These are phyloP conservation scores for Dothideomycetes sp. DNA, from an alignment of 2,329 filamentous ascomycete species.

Conservation along the genomic window DNA sequence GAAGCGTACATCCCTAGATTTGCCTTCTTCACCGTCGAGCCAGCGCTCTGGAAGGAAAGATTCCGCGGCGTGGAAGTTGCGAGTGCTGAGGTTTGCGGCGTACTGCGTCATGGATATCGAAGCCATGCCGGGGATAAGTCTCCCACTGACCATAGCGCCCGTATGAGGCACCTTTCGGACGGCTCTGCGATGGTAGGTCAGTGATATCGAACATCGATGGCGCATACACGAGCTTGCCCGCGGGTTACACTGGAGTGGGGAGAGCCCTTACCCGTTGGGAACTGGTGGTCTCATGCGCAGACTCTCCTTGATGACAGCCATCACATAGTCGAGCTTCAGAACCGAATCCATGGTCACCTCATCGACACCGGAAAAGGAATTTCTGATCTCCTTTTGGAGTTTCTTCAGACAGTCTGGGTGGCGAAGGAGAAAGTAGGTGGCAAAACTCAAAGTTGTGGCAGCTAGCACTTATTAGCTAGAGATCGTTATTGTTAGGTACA, in stretches of 20 bases:
- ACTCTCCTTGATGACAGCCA: conserved; percentile 35
- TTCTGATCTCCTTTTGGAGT: conserved; percentile 31
- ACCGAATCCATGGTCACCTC: conserved; percentile 17
- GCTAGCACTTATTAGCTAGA: no score
- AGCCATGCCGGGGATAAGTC: conserved; percentile 1
- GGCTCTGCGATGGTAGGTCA: not conserved
- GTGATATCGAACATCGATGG: no score
- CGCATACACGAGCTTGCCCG: no score
- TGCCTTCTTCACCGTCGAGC: conserved; percentile 18
- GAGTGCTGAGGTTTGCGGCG: conserved; percentile 13
- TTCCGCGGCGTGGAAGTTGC: conserved; percentile 18
- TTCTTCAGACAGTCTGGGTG: conserved; percentile 25
- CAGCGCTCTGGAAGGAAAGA: conserved; percentile 27
- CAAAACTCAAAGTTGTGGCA: conserved; percentile 33
- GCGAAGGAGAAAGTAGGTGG: conserved; percentile 29
- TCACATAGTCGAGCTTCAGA: conserved; percentile 25
- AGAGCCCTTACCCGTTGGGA: no score
- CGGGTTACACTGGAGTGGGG: no score
- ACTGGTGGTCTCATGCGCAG: conserved; percentile 37
- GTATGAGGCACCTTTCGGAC: conserved; percentile 12
- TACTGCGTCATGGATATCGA: conserved; percentile 10
- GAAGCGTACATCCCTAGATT: no score
- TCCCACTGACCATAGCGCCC: conserved; percentile 8
- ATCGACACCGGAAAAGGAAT: conserved; percentile 22
- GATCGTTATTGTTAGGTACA: no score